phyloP scores from a whole-genome alignment of 192 early-diverging fungal genomes.

The Gonapodya prolifera region DNA sequence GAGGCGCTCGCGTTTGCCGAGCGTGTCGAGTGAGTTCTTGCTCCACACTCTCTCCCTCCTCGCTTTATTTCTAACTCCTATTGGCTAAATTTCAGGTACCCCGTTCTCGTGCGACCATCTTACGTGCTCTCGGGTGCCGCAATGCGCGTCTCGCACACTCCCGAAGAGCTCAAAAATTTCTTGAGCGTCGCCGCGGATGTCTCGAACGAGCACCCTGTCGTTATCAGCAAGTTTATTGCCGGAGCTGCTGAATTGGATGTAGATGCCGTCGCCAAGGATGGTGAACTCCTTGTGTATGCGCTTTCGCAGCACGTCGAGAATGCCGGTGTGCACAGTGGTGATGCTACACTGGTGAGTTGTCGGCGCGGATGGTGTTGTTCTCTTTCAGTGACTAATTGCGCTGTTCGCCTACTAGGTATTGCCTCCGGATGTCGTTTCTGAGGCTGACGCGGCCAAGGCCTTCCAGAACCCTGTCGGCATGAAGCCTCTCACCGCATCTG shows the following conservation, averaged over 20 bases:
- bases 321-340: conserved; percentile 97
- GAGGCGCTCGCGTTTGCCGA: conserved; percentile 81
- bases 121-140: conserved; percentile 98
- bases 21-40: too few species aligned
- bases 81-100: conserved; percentile 80
- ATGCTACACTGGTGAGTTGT: conserved; percentile 91
- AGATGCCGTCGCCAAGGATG: conserved; percentile 92
- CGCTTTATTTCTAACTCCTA: too few species aligned
- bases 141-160: conserved; percentile 90
- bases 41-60: too few species aligned
- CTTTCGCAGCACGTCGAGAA: conserved; percentile 98
- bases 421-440: conserved; percentile 88
- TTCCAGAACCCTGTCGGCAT: too few species aligned
- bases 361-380: too few species aligned
- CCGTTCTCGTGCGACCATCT: conserved; percentile 93
- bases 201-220: conserved; percentile 88
- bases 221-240: conserved; percentile 97
- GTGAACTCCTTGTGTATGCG: conserved; percentile 86
- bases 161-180: conserved; percentile 70
- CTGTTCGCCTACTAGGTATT: too few species aligned
- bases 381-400: too few species aligned
- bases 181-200: conserved; percentile 82
- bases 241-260: conserved; percentile 98
- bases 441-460: too few species aligned
- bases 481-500: conserved; percentile 26